Evolutionary conservation across 768 basidiomycete genomes (phyloP).

Genomic region (Fomitopsis pulvina): DNA sequence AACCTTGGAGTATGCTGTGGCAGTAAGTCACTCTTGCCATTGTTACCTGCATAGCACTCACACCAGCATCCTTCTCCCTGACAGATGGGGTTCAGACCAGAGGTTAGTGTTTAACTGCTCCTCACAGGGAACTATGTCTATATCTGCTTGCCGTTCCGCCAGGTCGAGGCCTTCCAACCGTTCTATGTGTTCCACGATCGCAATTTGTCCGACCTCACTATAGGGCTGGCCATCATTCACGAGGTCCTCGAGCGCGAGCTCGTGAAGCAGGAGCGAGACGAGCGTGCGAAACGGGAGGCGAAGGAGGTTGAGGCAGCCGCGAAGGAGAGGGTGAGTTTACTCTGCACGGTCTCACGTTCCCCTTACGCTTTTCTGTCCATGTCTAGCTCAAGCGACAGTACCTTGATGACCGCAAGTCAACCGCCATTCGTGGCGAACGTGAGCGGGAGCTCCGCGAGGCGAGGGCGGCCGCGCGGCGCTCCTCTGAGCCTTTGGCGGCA

Average conservation of each 20-base stretch:
- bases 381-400: constrained; percentile 69
- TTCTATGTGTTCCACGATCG: constrained; percentile 57
- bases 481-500: constrained; percentile 8
- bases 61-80: background rate
- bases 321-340: constrained; percentile 43
- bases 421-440: constrained; percentile 46
- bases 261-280: constrained; percentile 37
- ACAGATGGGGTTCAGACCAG: constrained; percentile 69
- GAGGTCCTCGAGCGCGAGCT: constrained; percentile 55
- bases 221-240: constrained; percentile 59
- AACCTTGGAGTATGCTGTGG: constrained; percentile 73
- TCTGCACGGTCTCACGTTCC: background rate
- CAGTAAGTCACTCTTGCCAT: constrained; percentile 35
- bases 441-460: constrained; percentile 31
- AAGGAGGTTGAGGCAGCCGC: constrained; percentile 49
- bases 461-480: background rate
- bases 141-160: background rate
- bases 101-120: constrained; percentile 33
- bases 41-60: background rate
- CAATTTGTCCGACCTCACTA: constrained; percentile 46
- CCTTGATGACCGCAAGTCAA: constrained; percentile 68
- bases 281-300: constrained; percentile 44
- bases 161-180: constrained; percentile 72
- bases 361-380: background rate
- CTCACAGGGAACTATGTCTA: background rate